Percentiles rank a stretch among this genome's conserved stretches.
Evolutionary conservation across 176 grass and related monocot species (phyloP).

Genomic region (Puya raimondii): DNA sequence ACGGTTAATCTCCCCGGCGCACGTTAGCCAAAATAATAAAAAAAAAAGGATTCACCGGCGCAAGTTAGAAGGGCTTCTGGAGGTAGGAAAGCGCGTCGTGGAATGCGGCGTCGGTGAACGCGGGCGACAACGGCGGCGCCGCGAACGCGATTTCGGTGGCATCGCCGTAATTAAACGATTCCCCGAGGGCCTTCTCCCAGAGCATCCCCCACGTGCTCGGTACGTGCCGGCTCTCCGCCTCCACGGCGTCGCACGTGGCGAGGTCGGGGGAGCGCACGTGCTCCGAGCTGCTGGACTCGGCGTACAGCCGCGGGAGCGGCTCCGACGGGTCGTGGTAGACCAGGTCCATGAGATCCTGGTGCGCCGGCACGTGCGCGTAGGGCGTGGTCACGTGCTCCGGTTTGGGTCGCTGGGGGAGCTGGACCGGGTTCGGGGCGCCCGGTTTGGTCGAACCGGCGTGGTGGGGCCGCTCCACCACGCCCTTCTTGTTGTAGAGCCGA

Average conservation of each 20-base stretch:
- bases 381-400: neutral
- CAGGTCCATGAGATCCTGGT: no score
- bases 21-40: neutral
- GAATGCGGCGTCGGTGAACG: neutral
- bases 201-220: neutral
- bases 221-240: neutral
- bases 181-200: neutral
- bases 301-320: neutral
- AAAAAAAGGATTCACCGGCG: neutral
- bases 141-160: neutral
- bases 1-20: neutral
- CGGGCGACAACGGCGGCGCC: neutral
- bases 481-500: constrained; percentile 38
- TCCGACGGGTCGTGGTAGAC: neutral
- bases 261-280: neutral
- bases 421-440: neutral
- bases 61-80: neutral
- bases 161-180: neutral
- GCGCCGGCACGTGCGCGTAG: no score
- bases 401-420: neutral
- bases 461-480: constrained; percentile 8
- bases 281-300: constrained; percentile 1
- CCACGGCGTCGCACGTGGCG: neutral
- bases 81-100: neutral
- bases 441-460: neutral